Evolutionary conservation across 2,329 filamentous ascomycete genomes (phyloP), one percentile per base, ranked within the genome.

Genomic region (Ophiostoma tasmaniense): DNA sequence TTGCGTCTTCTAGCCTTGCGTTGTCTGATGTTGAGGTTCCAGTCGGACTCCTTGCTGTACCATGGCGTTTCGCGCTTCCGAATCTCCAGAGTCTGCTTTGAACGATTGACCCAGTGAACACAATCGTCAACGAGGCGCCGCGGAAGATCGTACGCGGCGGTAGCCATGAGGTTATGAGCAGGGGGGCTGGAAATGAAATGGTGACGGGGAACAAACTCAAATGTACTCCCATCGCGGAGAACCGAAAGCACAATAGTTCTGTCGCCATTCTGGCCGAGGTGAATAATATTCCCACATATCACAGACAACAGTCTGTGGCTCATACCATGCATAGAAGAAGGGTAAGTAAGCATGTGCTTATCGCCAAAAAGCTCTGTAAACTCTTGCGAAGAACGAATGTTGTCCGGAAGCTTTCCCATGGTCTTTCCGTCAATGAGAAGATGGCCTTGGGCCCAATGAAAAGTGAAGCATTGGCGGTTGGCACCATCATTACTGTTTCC

Each of bases 41-140:
- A 83, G 55, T 78, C 75, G 0, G 35, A 45, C 0, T 39, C 68
- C 71, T 0, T 0, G 67, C 33, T 11, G 69, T 22, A 62, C 80
- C 77, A 82, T 13, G 4, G 39, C 0, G 35, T 17, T 3, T 76
- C 75, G 0, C 74, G 70, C 0, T 81, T 76, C 0, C 75, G 74
- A 28, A 89, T 82, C 62, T 90, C 83, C 0, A 90, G 66, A 0
- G 72, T 65, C 0, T 74, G 71, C 0, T 71, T 75, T 0, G 35
- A 65, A 0, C 87, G 14, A 59, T 89, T 78, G 3, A 89, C 76
- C 86, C 87, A 90, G 71, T 90, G 87, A 0, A 84, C 78, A 66
- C 84, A 89, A 7, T 81, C 76, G 0, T 83, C 75, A 0, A 87
- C 71, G 0, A 90, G 77, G 0, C 79, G 74, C 0, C 72, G 72